Evolutionary conservation across 306 rosid species (phyloP), one percentile per base, ranked within the genome.

Genomic region (Betula pendula): DNA sequence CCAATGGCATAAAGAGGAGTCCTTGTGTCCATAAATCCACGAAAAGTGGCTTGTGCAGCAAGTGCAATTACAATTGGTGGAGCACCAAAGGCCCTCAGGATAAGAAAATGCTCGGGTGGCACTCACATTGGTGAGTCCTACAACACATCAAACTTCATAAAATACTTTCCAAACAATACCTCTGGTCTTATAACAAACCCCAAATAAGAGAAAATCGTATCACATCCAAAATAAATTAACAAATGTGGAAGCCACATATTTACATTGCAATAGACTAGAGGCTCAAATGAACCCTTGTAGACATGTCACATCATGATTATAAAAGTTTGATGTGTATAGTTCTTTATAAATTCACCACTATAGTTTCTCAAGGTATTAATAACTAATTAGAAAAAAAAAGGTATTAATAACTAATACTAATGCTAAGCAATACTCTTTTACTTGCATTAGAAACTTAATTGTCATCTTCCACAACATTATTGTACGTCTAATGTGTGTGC

Each of bases 31-130:
- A 73, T 84, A 81, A 89, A 92, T 78, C 98, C 98, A 67, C 98
- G 97, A 77, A 90, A 95, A 44, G 97, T 87, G 79, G 97, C 98
- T 80, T 95, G 98, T 53, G 96, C 97, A 76, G 98, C 98, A 52
- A 95, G 93, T 73, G 97, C 94, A 80, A 95, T 77, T 66, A 92
- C 97, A 83, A 89, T 84, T 8, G 97, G 88, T 40, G 94, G 97
- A 81, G 98, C 96, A 69, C 98, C 97, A 78, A 92, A 89, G 22
- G 97, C 97, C 84, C 96, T 92, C 53, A 90, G 71, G 74, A 88
- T 80, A 82, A 95, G 97, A 88, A 95, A 95, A 10, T 84, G 87
- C 84, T 95, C 87, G 1, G 98, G 93, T 74, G 97, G 98, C 73
- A 70, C 90, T 58, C 88, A 87, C 91, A 92, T 90, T 12, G 96